Percentiles rank a stretch among this genome's conserved stretches.
Conservation (phyloP, 139 green algal species). For the Pseudopediastrum boryanum region DNA sequence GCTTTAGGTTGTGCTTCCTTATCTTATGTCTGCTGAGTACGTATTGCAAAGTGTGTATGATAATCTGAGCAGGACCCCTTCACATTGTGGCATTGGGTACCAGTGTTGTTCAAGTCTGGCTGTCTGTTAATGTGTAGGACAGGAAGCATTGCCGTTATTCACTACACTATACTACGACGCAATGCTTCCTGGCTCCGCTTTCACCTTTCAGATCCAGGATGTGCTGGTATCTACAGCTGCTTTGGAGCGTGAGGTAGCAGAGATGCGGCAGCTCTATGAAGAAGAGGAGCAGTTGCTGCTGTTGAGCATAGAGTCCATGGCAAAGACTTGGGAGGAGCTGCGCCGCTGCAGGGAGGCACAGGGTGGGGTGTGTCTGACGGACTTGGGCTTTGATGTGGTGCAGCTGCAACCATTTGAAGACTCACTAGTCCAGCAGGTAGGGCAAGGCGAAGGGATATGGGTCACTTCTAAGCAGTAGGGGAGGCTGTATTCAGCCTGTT, state of each 20-base stretch:
- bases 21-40: too few relatives aligned
- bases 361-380: constrained; percentile 19
- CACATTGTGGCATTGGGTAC: too few relatives aligned
- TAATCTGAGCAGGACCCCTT: too few relatives aligned
- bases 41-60: too few relatives aligned
- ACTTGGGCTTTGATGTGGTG: constrained; percentile 14
- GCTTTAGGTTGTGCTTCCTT: too few relatives aligned
- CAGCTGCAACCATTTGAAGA: constrained; percentile 4
- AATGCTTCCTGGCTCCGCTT: not conserved
- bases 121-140: too few relatives aligned
- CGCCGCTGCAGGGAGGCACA: not conserved
- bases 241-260: constrained; percentile 53
- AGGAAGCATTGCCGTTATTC: too few relatives aligned
- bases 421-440: too few relatives aligned
- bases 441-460: too few relatives aligned
- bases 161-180: not conserved
- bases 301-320: constrained; percentile 42
- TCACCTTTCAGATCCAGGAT: not conserved
- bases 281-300: constrained; percentile 58
- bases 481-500: too few relatives aligned
- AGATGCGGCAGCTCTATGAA: constrained; percentile 69
- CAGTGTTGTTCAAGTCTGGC: too few relatives aligned
- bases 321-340: constrained; percentile 27
- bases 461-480: too few relatives aligned
- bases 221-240: not conserved